phyloP scores from a whole-genome alignment of 75 land plant genomes.

The Isoetes taiwanensis region DNA sequence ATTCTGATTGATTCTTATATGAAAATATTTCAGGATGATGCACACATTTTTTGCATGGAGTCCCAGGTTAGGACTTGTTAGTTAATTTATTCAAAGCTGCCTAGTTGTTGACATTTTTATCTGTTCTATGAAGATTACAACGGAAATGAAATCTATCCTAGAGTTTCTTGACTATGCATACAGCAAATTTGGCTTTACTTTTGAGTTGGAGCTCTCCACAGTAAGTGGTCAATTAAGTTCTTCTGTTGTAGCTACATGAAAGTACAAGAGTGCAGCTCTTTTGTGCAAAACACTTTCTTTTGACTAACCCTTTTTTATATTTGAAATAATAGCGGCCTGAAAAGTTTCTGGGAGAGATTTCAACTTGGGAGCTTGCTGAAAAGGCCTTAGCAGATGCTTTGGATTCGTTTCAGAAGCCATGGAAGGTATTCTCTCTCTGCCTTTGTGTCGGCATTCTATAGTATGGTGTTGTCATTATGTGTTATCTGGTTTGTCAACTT shows the following conservation, averaged over 20 bases:
- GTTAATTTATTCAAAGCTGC: not conserved
- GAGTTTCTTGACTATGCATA: slow-evolving; percentile 66
- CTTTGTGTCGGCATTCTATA: not conserved
- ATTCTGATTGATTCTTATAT: slow-evolving; percentile 1
- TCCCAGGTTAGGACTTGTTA: slow-evolving; percentile 46
- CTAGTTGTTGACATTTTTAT: not conserved
- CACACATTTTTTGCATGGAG: slow-evolving; percentile 95
- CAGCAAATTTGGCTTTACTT: slow-evolving; percentile 79
- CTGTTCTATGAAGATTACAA: slow-evolving; percentile 46
- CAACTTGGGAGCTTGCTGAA: slow-evolving; percentile 86
- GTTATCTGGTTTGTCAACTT: not conserved
- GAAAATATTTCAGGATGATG: slow-evolving; percentile 75
- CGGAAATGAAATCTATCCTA: slow-evolving; percentile 67
- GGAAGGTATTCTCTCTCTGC: slow-evolving; percentile 58
- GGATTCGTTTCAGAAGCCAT: slow-evolving; percentile 77
- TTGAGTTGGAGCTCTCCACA: slow-evolving; percentile 84
- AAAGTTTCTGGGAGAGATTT: slow-evolving; percentile 73
- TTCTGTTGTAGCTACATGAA: not conserved
- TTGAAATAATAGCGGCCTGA: slow-evolving; percentile 97
- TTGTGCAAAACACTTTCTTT: no score
- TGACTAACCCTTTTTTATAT: not conserved
- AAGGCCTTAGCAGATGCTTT: slow-evolving; percentile 68
- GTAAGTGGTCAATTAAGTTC: slow-evolving; percentile 22
- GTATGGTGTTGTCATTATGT: not conserved
- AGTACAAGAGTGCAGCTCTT: no score